Evolutionary conservation across 768 basidiomycete genomes (phyloP).

Genomic region (Tulasnella sp.): DNA sequence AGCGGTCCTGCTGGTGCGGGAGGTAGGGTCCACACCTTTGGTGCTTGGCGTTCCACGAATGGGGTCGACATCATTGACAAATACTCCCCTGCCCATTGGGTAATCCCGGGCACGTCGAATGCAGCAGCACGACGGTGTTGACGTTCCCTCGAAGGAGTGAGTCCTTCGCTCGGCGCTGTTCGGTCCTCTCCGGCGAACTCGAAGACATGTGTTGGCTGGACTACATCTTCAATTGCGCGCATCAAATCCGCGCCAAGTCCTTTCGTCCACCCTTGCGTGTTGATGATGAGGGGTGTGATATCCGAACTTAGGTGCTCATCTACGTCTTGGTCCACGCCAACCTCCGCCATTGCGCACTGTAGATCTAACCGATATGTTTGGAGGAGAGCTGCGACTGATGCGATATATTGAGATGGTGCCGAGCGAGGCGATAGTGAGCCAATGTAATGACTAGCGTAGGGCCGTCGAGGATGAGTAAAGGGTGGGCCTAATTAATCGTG

Average conservation of each 20-base stretch:
- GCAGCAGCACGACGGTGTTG: not conserved
- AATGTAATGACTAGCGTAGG: conserved; percentile 67
- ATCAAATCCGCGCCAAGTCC: conserved; percentile 81
- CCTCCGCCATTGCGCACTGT: conserved; percentile 34
- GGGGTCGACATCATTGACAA: not conserved
- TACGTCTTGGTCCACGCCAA: conserved; percentile 19
- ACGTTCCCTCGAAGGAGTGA: not conserved
- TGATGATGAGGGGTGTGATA: conserved; percentile 73
- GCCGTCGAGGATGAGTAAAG: conserved; percentile 70
- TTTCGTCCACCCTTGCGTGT: conserved; percentile 96
- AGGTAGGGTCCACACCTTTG: not conserved
- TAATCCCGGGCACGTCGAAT: conserved; percentile 1
- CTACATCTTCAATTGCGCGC: conserved; percentile 52
- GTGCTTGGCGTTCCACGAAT: not conserved
- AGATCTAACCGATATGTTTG: conserved; percentile 61
- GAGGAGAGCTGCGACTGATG: conserved; percentile 53
- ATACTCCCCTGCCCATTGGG: conserved; percentile 2
- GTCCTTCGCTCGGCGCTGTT: not conserved
- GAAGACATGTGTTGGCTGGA: conserved; percentile 52
- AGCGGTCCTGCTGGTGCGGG: not conserved
- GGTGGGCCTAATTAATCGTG: conserved; percentile 54
- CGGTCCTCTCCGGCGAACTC: conserved; percentile 21
- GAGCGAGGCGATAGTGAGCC: conserved; percentile 70
- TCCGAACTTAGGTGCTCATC: conserved; percentile 39
- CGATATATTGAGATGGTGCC: conserved; percentile 65